These are phyloP conservation scores for Trichoderma koningii DNA, from an alignment of 2,329 filamentous ascomycete species.

Conservation along the genomic window DNA sequence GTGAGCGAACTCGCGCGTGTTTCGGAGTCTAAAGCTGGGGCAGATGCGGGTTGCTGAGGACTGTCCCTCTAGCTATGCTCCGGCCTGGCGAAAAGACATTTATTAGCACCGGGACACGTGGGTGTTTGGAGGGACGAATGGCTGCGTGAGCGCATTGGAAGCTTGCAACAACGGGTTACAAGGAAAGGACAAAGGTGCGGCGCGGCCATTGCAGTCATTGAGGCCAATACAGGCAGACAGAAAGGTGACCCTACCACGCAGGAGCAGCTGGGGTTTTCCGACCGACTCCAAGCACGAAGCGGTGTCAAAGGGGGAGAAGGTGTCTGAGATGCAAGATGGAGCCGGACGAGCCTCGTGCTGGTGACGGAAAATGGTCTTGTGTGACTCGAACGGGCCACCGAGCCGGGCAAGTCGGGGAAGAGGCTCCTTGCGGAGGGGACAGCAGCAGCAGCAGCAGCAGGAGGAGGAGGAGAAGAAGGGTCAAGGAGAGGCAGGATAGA, in stretches of 20 bases:
- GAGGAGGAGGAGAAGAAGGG: too few relatives aligned
- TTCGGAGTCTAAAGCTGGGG: constrained; percentile 6
- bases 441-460: too few relatives aligned
- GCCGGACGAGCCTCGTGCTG: constrained; percentile 31
- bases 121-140: background rate
- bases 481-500: background rate
- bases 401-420: constrained; percentile 13
- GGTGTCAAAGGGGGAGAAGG: constrained; percentile 1
- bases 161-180: background rate
- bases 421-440: too few relatives aligned
- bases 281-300: background rate
- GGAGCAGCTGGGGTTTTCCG: background rate
- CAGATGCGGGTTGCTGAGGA: background rate
- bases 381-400: constrained; percentile 29
- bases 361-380: constrained; percentile 27
- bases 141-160: constrained; percentile 6
- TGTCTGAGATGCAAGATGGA: constrained; percentile 1
- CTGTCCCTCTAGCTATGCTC: background rate
- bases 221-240: constrained; percentile 1
- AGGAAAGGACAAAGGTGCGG: background rate
- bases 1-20: constrained; percentile 5
- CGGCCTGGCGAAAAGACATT: constrained; percentile 5
- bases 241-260: background rate
- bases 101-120: background rate
- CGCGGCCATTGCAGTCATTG: constrained; percentile 6